Base-by-base conservation (phyloP, 73 alveolate species). In the Tetrahymena malaccensis region DNA sequence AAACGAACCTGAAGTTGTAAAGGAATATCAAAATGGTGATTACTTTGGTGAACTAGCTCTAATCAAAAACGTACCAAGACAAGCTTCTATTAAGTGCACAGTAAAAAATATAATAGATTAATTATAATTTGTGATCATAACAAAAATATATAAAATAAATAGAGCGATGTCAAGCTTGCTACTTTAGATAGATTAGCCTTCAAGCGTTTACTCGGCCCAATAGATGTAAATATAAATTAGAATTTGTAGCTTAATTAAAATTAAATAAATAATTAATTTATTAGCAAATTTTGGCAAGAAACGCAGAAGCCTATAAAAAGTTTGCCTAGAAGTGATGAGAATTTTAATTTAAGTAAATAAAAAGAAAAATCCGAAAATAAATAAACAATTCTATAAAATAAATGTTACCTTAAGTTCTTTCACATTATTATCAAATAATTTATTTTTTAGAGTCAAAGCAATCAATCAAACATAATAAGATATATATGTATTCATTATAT, bases 11-110 rank as follows among this genome's bases (percentile, higher is more conserved):
- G 98, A 98, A 55, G 99, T 95, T 83, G 98, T 99, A 34, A 98
- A 97, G 96, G 95, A 97, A 58, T 99, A 99, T 96, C 43, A 93
- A 34, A 97, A 96, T 25, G 99, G 99, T 40, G 99, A 98, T 94
- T 99, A 98, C 97, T 99, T 99, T 93, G 99, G 99, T 94, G 99
- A 99, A 97, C 98, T 98, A 55, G 99, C 99, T 34, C 97, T 99
- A 25, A 96, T 99, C 55, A 97, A 94, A 95, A 97, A 98, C 85
- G 99, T 98, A 43, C 99, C 99, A 13, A 98, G 99, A 97, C 99
- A 99, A 40, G 99, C 99, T 38, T 98, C 96, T 96, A 98, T 99
- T 85, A 96, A 98, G 84, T 99, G 99, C 37, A 16, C 85, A 33
- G 97, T 93, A 85, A 44, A 7, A 34, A 34, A 34, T 27, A 94